Evolutionary conservation across 108 stramenopile species (phyloP), one percentile per base, ranked within the genome.

Genomic region (Cylindrotheca closterium): DNA sequence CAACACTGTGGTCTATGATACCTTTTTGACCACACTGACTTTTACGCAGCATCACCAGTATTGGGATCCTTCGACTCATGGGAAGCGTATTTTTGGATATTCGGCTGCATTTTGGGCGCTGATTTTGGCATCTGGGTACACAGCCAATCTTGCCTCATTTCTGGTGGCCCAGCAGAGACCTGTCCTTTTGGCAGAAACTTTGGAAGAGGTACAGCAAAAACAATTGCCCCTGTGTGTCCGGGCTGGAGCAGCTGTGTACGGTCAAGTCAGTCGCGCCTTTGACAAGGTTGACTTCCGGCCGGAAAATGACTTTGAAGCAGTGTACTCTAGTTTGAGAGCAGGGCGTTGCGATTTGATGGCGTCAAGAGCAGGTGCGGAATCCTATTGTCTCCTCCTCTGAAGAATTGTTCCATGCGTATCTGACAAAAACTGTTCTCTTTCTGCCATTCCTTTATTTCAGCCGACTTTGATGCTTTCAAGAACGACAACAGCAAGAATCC

Each of bases 61-160:
- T 15, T 42, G 37, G 37, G 37, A 42, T 42, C 37, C 37, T 15
- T 42, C 37, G 15, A 42, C 37, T 15, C 37, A 42, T 42, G 37
- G 37, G 15, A 54, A 54, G 23, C 19, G 65, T 21, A 50, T 81
- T 0, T 58, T 81, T 26, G 65, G 31, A 0, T 31, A 60, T 15
- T 55, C 58, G 10, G n/a, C 64, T 42, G 68, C 66, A 26, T 77
- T 81, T 37, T 81, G 71, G 71, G 53, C 63, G 0, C 27, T 81
- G 28, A 51, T 81, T 7, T 12, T 77, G 15, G 58, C 42, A 12
- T 4, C 63, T 10, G 61, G 75, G 1, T 81, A 81, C 52, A 81
- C 79, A 0, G 79, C 74, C 0, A 77, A 76, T 48, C 48, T 81
- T 7, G 79, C 75, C 17, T 53, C 63, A 23, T 68, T 73, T 49